These are phyloP conservation scores for Fusarium sp. DNA, from an alignment of 2,329 filamentous ascomycete species.

Conservation along the genomic window DNA sequence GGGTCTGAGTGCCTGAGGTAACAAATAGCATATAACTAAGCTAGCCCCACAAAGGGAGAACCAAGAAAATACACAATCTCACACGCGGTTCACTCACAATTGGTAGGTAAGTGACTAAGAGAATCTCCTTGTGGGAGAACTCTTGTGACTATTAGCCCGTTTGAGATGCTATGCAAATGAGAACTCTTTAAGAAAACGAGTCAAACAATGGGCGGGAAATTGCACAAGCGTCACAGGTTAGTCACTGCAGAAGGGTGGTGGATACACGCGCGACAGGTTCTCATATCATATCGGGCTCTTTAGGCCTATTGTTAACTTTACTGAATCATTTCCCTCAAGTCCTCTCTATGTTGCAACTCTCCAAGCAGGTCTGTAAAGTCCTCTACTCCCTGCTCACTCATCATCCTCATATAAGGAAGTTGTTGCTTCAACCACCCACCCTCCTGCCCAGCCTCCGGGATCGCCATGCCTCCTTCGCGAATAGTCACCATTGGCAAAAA, in stretches of 20 bases:
- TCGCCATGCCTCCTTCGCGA: neutral
- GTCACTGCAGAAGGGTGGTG: neutral
- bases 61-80: too few relatives aligned
- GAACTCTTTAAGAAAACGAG: too few relatives aligned
- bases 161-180: too few relatives aligned
- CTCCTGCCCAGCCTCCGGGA: neutral
- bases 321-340: neutral
- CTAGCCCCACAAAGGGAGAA: too few relatives aligned
- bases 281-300: neutral
- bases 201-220: too few relatives aligned
- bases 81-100: too few relatives aligned
- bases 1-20: too few relatives aligned
- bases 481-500: neutral
- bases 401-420: neutral
- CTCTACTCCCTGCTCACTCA: neutral
- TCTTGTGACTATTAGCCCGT: too few relatives aligned
- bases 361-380: neutral
- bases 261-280: neutral
- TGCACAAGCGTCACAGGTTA: neutral
- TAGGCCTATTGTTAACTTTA: neutral
- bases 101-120: too few relatives aligned
- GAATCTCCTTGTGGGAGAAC: too few relatives aligned
- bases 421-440: neutral
- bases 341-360: neutral
- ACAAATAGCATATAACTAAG: too few relatives aligned